Evolutionary conservation across 768 basidiomycete genomes (phyloP).

Genomic region (Amanita exitialis): DNA sequence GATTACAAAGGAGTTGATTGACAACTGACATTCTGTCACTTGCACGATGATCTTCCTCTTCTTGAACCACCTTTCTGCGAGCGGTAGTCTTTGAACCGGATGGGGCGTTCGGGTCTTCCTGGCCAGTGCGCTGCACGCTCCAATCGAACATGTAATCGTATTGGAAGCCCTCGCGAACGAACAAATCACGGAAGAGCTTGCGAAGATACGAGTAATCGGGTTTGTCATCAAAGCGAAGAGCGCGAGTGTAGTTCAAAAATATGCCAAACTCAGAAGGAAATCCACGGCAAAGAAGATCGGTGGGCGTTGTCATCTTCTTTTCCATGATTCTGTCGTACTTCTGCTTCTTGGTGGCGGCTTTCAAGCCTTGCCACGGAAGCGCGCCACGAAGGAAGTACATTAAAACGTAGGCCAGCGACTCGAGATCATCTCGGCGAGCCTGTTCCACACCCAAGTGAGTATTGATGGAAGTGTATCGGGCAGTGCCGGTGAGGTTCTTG

Average conservation of each 20-base stretch:
- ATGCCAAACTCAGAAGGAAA: slow-evolving; percentile 99
- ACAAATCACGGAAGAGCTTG: slow-evolving; percentile 98
- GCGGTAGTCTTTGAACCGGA: slow-evolving; percentile 52
- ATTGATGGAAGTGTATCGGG: slow-evolving; percentile 99
- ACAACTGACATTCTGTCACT: slow-evolving; percentile 74
- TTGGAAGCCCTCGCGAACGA: slow-evolving; percentile 95
- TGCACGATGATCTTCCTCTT: slow-evolving; percentile 75
- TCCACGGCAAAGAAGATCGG: slow-evolving; percentile 94
- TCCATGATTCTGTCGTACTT: slow-evolving; percentile 99
- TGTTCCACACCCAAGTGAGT: slow-evolving; percentile 98
- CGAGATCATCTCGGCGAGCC: slow-evolving; percentile 94
- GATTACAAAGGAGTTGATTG: slow-evolving; percentile 8
- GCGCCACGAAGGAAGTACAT: slow-evolving; percentile 99
- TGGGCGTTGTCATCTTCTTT: slow-evolving; percentile 99
- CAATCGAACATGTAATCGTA: slow-evolving; percentile 99
- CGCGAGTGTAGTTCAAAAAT: slow-evolving; percentile 98
- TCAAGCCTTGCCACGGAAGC: slow-evolving; percentile 98
- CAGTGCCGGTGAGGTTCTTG: slow-evolving; percentile 99
- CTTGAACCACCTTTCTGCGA: slow-evolving; percentile 74
- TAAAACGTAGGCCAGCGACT: slow-evolving; percentile 96
- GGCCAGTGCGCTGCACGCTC: slow-evolving; percentile 75
- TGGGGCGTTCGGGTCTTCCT: slow-evolving; percentile 53
- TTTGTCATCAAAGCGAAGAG: slow-evolving; percentile 99
- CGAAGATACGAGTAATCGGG: slow-evolving; percentile 99
- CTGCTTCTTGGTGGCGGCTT: slow-evolving; percentile 99